phyloP scores from a whole-genome alignment of 345 rosid genomes.

The Melaleuca alternifolia region DNA sequence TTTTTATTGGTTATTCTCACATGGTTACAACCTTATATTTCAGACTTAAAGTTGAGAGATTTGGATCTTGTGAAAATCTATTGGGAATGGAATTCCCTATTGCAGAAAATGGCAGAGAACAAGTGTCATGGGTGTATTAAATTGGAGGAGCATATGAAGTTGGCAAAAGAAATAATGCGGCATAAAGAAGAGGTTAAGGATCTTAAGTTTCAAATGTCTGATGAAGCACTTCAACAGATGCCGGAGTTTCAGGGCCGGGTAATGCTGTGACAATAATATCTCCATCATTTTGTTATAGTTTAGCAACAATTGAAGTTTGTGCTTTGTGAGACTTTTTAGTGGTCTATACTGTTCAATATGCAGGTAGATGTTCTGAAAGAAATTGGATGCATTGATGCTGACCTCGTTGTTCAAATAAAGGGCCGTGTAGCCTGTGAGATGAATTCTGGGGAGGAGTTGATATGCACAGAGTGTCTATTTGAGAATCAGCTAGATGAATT shows the following conservation, averaged over 20 bases:
- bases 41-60: conserved; percentile 77
- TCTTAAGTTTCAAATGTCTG: conserved; percentile 63
- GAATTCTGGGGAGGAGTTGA: conserved; percentile 98
- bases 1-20: background rate
- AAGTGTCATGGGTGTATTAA: conserved; percentile 89
- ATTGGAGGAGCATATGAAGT: conserved; percentile 67
- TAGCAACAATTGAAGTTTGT: background rate
- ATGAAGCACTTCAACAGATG: conserved; percentile 92
- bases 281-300: background rate
- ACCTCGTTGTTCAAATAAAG: conserved; percentile 88
- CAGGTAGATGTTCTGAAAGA: conserved; percentile 85
- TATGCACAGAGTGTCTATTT: conserved; percentile 79
- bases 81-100: conserved; percentile 44
- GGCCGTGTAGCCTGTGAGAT: conserved; percentile 99
- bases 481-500: conserved; percentile 91
- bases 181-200: conserved; percentile 57
- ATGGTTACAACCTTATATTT: conserved; percentile 12
- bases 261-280: conserved; percentile 5
- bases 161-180: conserved; percentile 55
- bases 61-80: conserved; percentile 47
- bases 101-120: conserved; percentile 69
- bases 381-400: conserved; percentile 80
- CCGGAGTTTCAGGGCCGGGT: conserved; percentile 97
- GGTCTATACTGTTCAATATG: conserved; percentile 3
- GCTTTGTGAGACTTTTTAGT: background rate